These are phyloP conservation scores for Globisporangium apiculatum DNA, from an alignment of 352 stramenopile species.

Conservation along the genomic window DNA sequence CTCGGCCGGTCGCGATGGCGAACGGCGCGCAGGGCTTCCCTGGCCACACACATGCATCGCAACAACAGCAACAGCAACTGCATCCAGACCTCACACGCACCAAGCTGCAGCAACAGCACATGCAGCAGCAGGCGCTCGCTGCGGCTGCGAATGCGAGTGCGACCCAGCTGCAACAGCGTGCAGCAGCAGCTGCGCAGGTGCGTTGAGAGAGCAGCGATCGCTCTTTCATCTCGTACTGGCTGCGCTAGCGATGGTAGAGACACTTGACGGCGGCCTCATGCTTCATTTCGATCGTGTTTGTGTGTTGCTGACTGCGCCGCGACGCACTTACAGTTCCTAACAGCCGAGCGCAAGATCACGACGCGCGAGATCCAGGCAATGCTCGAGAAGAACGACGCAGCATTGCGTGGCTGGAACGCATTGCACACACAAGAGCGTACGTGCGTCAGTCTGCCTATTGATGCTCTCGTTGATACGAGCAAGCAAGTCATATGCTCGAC, in stretches of 20 bases:
- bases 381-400: slow-evolving; percentile 83
- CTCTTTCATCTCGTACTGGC: no score
- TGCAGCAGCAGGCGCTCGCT: background rate
- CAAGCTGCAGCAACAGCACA: background rate
- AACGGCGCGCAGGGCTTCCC: background rate
- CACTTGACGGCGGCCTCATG: no score
- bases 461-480: no score
- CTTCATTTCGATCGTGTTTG: background rate
- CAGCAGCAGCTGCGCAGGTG: background rate
- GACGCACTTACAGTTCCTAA: slow-evolving; percentile 16
- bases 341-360: slow-evolving; percentile 43
- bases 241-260: no score
- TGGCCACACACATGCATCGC: background rate
- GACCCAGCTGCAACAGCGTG: background rate
- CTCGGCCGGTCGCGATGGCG: background rate
- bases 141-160: background rate
- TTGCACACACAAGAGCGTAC: slow-evolving; percentile 73
- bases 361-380: slow-evolving; percentile 68
- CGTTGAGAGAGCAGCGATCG: background rate
- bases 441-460: slow-evolving; percentile 4
- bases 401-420: slow-evolving; percentile 62
- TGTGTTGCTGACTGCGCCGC: slow-evolving; percentile 3
- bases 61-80: slow-evolving; percentile 3
- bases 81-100: background rate
- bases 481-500: no score